Base-by-base conservation (phyloP, 768 basidiomycete species). In the Leccinum broughii region DNA sequence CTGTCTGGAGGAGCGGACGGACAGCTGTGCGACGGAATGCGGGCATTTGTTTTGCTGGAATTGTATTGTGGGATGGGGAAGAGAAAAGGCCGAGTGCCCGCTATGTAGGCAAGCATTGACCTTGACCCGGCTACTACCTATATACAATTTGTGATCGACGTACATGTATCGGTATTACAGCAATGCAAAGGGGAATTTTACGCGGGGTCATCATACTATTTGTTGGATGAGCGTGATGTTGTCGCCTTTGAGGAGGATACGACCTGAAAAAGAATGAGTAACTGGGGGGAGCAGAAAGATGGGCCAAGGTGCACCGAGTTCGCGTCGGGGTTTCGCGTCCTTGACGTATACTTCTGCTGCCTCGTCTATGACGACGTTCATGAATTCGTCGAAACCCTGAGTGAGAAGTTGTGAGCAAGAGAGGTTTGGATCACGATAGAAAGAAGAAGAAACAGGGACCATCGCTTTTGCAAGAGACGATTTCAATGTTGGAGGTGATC, bases 351-450 rank as follows among this genome's bases (percentile, higher is more conserved):
- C 88, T 75, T 99, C 96, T 55, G 85, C 84, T 49, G 95, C 93
- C 53, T 97, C 92, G 66, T 99, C 96, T 24, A 99, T 77, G 37
- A 98, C 92, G 32, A 99, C 77, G 72, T 99, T 99, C 96, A 99
- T 99, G 77, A 98, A 99, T 75, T 99, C 96, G 72, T 99, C 96
- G 68, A 99, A 99, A 44, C 96, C 95, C 96, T 98, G 70, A 11
- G 41, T 11, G 44, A 61, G 57, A 51, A 51, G 59, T 56, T 48
- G 46, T 76, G 62, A 80, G 73, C 62, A 55, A 54, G 50, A 22
- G 55, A 60, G 17, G 8, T 48, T 56, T 44, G 62, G 44, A 26
- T 37, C 17, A 49, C 17, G 24, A 9, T 15, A 56, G 20, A 64
- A 49, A 49, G 44, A 37, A 51, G 0, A 34, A 2, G 15, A 57